phyloP scores from a whole-genome alignment of 257 asterid species.

The Plantago elongata region DNA sequence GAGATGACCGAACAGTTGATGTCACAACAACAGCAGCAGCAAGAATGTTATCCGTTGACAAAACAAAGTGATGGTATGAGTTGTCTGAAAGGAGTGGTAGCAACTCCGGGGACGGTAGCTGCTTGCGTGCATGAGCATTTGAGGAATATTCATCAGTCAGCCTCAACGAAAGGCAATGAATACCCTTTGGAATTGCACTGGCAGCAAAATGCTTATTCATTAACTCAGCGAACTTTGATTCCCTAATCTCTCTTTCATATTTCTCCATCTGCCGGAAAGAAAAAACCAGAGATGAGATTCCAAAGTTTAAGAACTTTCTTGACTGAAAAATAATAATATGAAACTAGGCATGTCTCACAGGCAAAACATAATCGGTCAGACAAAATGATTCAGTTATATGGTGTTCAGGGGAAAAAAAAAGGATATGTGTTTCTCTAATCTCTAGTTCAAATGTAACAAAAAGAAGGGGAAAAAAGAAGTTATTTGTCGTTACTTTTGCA shows the following conservation, averaged over 20 bases:
- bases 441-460: neutral
- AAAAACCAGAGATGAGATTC: neutral
- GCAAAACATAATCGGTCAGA: neutral
- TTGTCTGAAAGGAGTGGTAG: conserved; percentile 86
- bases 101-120: conserved; percentile 88
- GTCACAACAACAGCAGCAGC: conserved; percentile 95
- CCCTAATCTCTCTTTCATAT: conserved; percentile 77
- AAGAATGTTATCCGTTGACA: conserved; percentile 92
- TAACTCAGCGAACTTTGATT: conserved; percentile 75
- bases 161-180: conserved; percentile 85
- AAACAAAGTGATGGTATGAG: conserved; percentile 73
- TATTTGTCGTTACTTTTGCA: neutral
- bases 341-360: neutral
- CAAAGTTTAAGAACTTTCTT: conserved; percentile 17
- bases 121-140: conserved; percentile 94
- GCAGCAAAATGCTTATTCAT: conserved; percentile 93
- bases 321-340: neutral
- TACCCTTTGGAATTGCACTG: conserved; percentile 86
- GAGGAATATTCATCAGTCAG: conserved; percentile 94
- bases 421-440: neutral
- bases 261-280: conserved; percentile 42
- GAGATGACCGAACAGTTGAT: conserved; percentile 78
- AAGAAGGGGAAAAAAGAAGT: neutral
- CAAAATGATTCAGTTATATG: neutral
- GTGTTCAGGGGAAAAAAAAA: neutral